Evolutionary conservation across 192 early-diverging fungal species (phyloP), one percentile per base, ranked within the genome.

Genomic region (Pilaira anomala): DNA sequence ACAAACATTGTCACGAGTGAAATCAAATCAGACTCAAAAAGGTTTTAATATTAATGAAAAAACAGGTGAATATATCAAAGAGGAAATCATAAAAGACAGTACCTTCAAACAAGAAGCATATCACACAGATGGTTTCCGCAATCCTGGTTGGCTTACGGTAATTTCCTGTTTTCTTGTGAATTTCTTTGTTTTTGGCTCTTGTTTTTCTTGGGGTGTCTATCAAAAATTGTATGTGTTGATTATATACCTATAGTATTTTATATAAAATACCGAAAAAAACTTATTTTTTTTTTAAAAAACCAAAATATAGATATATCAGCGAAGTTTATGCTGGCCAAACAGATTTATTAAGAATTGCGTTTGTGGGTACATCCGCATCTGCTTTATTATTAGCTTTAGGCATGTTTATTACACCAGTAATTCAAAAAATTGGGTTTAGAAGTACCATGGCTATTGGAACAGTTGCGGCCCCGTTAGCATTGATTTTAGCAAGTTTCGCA

Each of bases 401-500:
- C 9, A 26, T 74, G 7, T 65, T 74, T 39, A 50, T 74, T 36
- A 61, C 73, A 3, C 73, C 73, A 25, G 14, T 68, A 9, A 65
- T 74, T 19, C 51, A 65, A 36, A 41, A 62, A 14, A 42, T 74
- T 45, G 73, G 73, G 6, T 74, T 60, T 36, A 55, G 73, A 46
- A 28, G 56, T 13, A 56, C 67, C 1, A 74, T 74, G 73, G 41
- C 44, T 2, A 65, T 69, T 30, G 73, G 73, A 14, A 41, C 66
- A 7, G 40, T 76, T 24, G 41, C 76, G 41, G 50, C 78, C 67
- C 70, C 80, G n/a, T 18, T 86, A 1, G 86, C 86, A 14, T 67
- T 85, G 30, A 62, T 87, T 8, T 65, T 85, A 6, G 81, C 83
- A 11, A 83, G 81, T 30, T 88, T 86, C 62, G 69, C 82, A 11